These are phyloP conservation scores for Lablab purpureus DNA, from an alignment of 306 rosid species.

Conservation along the genomic window DNA sequence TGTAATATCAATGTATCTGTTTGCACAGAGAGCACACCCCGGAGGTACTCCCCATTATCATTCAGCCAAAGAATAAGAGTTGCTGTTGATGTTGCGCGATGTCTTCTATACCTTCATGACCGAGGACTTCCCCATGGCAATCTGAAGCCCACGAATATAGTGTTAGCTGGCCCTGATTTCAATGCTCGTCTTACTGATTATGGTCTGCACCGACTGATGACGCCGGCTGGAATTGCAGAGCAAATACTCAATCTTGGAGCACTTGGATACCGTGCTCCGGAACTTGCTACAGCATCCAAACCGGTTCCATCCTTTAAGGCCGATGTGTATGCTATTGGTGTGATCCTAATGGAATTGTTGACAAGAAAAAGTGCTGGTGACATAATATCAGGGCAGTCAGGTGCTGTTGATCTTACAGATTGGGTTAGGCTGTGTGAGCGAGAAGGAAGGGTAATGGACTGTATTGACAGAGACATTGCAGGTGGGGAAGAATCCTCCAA, in stretches of 20 bases:
- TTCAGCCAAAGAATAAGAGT: constrained; percentile 86
- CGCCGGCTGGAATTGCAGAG: constrained; percentile 84
- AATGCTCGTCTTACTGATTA: constrained; percentile 76
- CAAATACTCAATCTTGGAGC: constrained; percentile 96
- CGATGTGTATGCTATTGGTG: constrained; percentile 93
- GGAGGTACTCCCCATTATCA: constrained; percentile 83
- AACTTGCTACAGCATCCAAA: constrained; percentile 75
- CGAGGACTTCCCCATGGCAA: constrained; percentile 96
- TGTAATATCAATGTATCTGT: constrained; percentile 48
- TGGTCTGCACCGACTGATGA: constrained; percentile 94
- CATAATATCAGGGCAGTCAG: constrained; percentile 92
- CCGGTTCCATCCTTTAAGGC: constrained; percentile 91
- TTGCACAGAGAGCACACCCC: constrained; percentile 86
- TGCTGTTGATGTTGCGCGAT: constrained; percentile 80
- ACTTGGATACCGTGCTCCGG: constrained; percentile 94
- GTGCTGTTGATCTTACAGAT: constrained; percentile 97
- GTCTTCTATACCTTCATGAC: constrained; percentile 86
- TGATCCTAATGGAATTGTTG: constrained; percentile 88
- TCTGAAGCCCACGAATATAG: constrained; percentile 84
- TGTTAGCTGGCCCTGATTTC: constrained; percentile 73
- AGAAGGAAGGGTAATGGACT: constrained; percentile 95
- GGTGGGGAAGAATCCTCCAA: constrained; percentile 83
- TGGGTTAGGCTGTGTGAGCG: constrained; percentile 96
- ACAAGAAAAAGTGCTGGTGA: constrained; percentile 98
- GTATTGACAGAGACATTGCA: constrained; percentile 91